Evolutionary conservation across 805 yeast species (phyloP).

Genomic region (Lipomyces lipofer): DNA sequence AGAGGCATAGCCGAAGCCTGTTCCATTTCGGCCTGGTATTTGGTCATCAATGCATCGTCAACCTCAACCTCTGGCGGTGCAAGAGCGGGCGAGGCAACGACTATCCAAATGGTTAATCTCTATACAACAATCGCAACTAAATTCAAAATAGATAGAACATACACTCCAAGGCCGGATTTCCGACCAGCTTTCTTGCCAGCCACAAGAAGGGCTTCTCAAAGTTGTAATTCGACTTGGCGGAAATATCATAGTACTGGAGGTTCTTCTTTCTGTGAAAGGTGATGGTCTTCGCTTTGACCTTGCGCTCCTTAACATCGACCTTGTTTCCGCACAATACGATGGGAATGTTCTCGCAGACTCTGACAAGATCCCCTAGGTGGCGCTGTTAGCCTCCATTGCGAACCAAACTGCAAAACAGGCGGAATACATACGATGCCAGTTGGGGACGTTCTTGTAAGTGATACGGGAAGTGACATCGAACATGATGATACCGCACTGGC

Average conservation of each 20-base stretch:
- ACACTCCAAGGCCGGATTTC: slow-evolving; percentile 93
- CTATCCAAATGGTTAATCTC: slow-evolving; percentile 4
- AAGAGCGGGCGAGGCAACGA: slow-evolving; percentile 98
- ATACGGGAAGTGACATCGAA: slow-evolving; percentile 99
- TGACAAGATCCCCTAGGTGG: slow-evolving; percentile 74
- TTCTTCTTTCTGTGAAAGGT: slow-evolving; percentile 99
- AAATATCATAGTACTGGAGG: slow-evolving; percentile 98
- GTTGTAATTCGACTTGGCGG: slow-evolving; percentile 99
- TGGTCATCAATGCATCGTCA: slow-evolving; percentile 93
- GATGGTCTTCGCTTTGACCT: slow-evolving; percentile 99
- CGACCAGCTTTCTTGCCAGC: slow-evolving; percentile 99
- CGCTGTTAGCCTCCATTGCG: too few relatives aligned
- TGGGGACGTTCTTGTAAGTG: slow-evolving; percentile 99
- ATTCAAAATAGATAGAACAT: not conserved
- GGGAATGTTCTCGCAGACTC: slow-evolving; percentile 99
- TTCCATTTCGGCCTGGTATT: slow-evolving; percentile 99
- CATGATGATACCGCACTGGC: slow-evolving; percentile 99
- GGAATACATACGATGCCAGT: slow-evolving; percentile 83
- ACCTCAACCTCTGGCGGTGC: slow-evolving; percentile 99
- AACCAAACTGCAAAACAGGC: too few relatives aligned
- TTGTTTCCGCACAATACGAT: slow-evolving; percentile 99
- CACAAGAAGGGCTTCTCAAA: slow-evolving; percentile 99
- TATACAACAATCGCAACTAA: too few relatives aligned
- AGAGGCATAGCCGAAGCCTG: slow-evolving; percentile 99
- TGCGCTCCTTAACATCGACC: slow-evolving; percentile 99